Conservation (phyloP, 2,329 filamentous ascomycete genomes). For the Colletotrichum endophyticum region DNA sequence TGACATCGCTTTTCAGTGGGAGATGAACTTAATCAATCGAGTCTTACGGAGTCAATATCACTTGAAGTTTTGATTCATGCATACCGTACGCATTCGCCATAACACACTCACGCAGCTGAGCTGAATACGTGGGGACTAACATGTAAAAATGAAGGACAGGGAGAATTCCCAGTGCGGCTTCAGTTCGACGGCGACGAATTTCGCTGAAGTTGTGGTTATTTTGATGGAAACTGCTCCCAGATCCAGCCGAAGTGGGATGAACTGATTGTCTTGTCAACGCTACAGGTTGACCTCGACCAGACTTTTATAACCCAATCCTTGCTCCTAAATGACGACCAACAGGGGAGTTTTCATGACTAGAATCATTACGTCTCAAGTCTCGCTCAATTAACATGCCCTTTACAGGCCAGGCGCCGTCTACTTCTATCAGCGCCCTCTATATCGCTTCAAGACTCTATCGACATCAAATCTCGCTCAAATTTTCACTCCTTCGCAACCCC, state of each 20-base stretch:
- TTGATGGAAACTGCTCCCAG: accelerated
- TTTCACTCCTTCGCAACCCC: not conserved
- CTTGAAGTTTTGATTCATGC: not conserved
- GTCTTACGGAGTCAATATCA: not conserved
- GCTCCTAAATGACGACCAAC: no score
- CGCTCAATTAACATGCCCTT: not conserved
- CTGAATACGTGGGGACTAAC: not conserved
- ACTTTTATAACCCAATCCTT: not conserved
- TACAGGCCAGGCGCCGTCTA: not conserved
- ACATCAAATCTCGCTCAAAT: not conserved
- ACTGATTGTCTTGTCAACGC: not conserved
- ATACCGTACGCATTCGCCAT: not conserved
- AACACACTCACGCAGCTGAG: not conserved
- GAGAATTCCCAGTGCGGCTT: accelerated
- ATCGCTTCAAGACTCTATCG: not conserved
- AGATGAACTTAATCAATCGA: not conserved
- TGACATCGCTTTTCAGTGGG: no score
- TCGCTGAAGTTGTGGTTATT: not conserved
- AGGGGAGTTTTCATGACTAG: not conserved
- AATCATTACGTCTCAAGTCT: not conserved
- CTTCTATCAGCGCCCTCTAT: not conserved
- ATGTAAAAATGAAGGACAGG: accelerated
- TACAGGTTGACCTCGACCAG: accelerated
- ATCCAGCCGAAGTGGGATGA: no score
- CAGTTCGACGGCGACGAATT: accelerated